Evolutionary conservation across 441 rosid species (phyloP), one percentile per base, ranked within the genome.

Genomic region (Arabidopsis lyrata): DNA sequence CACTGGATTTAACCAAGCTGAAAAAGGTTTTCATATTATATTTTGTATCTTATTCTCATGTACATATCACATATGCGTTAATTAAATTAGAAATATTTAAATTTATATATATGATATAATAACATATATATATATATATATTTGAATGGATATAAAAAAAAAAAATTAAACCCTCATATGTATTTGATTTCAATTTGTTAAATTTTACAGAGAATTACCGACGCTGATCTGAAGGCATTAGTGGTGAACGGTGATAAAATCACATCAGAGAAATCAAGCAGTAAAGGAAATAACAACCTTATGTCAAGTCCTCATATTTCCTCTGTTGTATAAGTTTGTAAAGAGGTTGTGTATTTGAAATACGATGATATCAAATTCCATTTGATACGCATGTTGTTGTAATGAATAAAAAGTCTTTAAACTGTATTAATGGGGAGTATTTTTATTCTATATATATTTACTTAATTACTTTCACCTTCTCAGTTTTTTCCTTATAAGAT

Each of bases 141-240:
- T 22, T 22, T 22, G 24, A 22, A 22, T 22, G 24, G 24, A 22
- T 22, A 22, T 22, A 22, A 22, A 22, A 22, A 22, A n/a, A n/a
- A n/a, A n/a, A n/a, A n/a, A n/a, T n/a, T n/a, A 39, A 39, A 13
- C 14, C 14, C 0, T 9, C 14, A 53, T 11, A 60, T 12, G 48
- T 53, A 2, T 1, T 3, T 32, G 2, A 2, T 54, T 39, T 54
- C 11, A n/a, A n/a, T 45, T 35, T 36, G 32, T 27, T 24, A 34
- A 59, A n/a, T 8, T 63, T 22, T 11, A 27, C 44, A 73, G 77
- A 65, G 77, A 73, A 73, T 73, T 52, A 73, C 77, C 4, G 66
- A 73, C 32, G 72, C 10, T 45, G 72, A 73, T 73, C 44, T 73
- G 9, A 73, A 47, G 60, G 66, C 59, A 13, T 27, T 73, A 56